Base-by-base conservation (phyloP, 129 eudicot species). In the Flaveria sonorensis region DNA sequence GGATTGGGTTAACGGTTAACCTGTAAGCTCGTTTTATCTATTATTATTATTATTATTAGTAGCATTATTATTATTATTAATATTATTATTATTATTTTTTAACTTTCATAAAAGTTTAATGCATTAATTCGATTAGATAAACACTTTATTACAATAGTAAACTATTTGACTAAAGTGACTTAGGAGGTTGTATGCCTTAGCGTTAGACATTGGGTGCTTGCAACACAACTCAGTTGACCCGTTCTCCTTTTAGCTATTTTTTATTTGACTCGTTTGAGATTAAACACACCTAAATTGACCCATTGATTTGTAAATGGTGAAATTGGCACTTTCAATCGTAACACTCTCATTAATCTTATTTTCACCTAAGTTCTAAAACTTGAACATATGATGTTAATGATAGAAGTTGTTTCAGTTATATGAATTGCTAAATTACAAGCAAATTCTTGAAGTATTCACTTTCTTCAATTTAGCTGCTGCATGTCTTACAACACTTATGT, bases 391-490 rank as follows among this genome's bases (percentile, higher is more conserved):
- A 65, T 32, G 48, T 32, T 32, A 16, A 46, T 65, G 47, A 30
- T 36, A 65, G 70, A 65, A 65, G 70, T 65, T 65, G 48, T 65
- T 32, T 65, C 19, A 20, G 6, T 65, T 8, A 65, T n/a, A 65
- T 65, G 70, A 36, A 18, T 65, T 32, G 70, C 23, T 65, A 30
- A n/a, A 32, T 14, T 36, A 65, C 46, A 20, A 51, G 16, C 16
- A 3, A 30, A 36, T 36, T 36, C 7, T 36, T 36, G 40, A 36
- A 36, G 7, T 36, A 36, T 36, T 36, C 40, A 36, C 40, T 36
- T 36, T 36, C 7, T 36, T 36, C 40, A 36, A 4, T 36, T 36
- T 36, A 36, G 36, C 36, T 0, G 4, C 36, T 30, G 36, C 36
- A 30, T 36, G 40, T 36, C 40, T 36, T 36, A 36, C 1, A 36